phyloP scores from a whole-genome alignment of 2,329 filamentous ascomycete species.

The Aspergillus ruber region DNA sequence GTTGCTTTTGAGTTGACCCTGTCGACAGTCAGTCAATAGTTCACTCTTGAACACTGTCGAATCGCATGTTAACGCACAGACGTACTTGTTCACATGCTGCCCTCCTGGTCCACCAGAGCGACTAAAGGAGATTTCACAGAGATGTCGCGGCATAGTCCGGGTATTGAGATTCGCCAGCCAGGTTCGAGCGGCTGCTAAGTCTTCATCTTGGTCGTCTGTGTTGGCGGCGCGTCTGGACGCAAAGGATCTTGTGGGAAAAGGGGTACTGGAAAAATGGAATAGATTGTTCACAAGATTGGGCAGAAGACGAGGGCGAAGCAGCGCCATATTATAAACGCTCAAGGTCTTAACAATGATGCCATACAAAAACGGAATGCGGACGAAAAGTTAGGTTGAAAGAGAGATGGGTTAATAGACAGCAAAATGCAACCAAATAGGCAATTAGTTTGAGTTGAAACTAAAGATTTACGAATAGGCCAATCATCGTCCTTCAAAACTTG shows the following conservation, averaged over 20 bases:
- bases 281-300: slow-evolving; percentile 3
- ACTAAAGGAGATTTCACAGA: slow-evolving; percentile 56
- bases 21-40: slow-evolving; percentile 4
- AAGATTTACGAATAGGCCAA: too few species aligned
- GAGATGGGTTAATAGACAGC: too few species aligned
- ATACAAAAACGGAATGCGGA: too few species aligned
- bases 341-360: too few species aligned
- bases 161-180: slow-evolving; percentile 52
- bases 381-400: too few species aligned
- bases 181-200: slow-evolving; percentile 42
- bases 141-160: slow-evolving; percentile 49
- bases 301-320: background rate
- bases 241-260: slow-evolving; percentile 16
- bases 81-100: slow-evolving; percentile 64
- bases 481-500: too few species aligned
- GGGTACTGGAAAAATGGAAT: background rate
- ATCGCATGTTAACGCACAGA: slow-evolving; percentile 3
- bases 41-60: background rate
- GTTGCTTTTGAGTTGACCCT: slow-evolving; percentile 64
- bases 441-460: too few species aligned
- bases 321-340: background rate
- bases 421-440: too few species aligned
- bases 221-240: slow-evolving; percentile 18
- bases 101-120: slow-evolving; percentile 60
- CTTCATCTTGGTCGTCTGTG: slow-evolving; percentile 17